phyloP scores from a whole-genome alignment of 1,284 basidiomycete genomes.

The Puccinia horiana region DNA sequence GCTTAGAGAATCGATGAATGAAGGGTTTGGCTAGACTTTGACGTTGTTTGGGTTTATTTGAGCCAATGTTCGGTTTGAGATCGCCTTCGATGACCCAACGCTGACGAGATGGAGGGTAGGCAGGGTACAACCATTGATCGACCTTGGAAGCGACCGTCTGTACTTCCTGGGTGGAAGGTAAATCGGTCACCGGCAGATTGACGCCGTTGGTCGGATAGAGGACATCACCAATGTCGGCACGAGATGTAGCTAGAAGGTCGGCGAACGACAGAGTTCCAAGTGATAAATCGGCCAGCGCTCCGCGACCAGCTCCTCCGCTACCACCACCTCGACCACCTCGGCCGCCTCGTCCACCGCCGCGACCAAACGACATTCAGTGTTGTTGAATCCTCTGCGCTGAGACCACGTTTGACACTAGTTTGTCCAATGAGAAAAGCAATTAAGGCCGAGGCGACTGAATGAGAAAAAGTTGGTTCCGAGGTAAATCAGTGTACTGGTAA shows the following conservation, averaged over 20 bases:
- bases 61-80: constrained; percentile 15
- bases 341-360: constrained; percentile 21
- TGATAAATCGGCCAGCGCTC: constrained; percentile 32
- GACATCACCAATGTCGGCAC: constrained; percentile 26
- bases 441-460: too few relatives aligned
- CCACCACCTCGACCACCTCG: constrained; percentile 29
- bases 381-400: not conserved
- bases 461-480: too few relatives aligned
- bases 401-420: not conserved
- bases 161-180: constrained; percentile 15
- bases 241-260: constrained; percentile 36
- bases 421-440: not conserved
- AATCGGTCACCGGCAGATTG: constrained; percentile 24
- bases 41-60: constrained; percentile 29
- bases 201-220: constrained; percentile 30
- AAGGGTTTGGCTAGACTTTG: constrained; percentile 11
- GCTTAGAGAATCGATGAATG: constrained; percentile 26
- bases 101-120: not conserved
- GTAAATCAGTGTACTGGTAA: too few relatives aligned
- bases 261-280: constrained; percentile 33
- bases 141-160: constrained; percentile 6
- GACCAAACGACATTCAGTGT: constrained; percentile 21
- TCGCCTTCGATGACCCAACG: constrained; percentile 37
- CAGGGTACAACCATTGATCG: constrained; percentile 21
- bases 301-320: constrained; percentile 23